These are phyloP conservation scores for Puccinia horiana DNA, from an alignment of 1,284 basidiomycete species.

Conservation along the genomic window DNA sequence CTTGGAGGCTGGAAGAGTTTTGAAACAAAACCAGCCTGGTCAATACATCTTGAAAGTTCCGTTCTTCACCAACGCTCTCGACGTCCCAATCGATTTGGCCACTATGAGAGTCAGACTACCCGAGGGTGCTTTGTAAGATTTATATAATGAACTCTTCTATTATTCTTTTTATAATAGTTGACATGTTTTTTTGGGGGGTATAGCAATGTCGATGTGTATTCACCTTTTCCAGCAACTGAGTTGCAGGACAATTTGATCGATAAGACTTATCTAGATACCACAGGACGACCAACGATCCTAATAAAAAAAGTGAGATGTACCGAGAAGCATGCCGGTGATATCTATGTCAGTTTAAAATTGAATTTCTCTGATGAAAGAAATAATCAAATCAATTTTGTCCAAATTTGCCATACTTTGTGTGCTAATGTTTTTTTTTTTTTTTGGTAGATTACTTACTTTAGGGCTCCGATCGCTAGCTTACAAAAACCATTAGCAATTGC, in stretches of 20 bases:
- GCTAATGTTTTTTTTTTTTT: neutral
- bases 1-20: conserved; percentile 70
- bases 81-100: conserved; percentile 77
- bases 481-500: conserved; percentile 79
- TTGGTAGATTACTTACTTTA: conserved; percentile 76
- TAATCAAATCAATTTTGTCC: conserved; percentile 52
- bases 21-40: conserved; percentile 63
- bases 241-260: conserved; percentile 67
- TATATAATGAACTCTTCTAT: neutral
- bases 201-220: conserved; percentile 70
- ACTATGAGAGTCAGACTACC: conserved; percentile 80
- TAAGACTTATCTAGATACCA: conserved; percentile 89
- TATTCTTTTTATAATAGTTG: neutral
- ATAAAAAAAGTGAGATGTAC: conserved; percentile 75
- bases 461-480: conserved; percentile 72
- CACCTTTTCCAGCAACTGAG: conserved; percentile 74
- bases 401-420: neutral
- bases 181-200: conserved; percentile 31
- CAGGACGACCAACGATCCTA: conserved; percentile 76
- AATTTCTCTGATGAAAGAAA: conserved; percentile 53
- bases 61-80: conserved; percentile 78
- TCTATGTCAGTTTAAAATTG: conserved; percentile 60
- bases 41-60: conserved; percentile 78
- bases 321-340: conserved; percentile 70
- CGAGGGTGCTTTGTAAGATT: conserved; percentile 79